Base-by-base conservation (phyloP, 169 alveolate genomes). In the Babesia ovata region DNA sequence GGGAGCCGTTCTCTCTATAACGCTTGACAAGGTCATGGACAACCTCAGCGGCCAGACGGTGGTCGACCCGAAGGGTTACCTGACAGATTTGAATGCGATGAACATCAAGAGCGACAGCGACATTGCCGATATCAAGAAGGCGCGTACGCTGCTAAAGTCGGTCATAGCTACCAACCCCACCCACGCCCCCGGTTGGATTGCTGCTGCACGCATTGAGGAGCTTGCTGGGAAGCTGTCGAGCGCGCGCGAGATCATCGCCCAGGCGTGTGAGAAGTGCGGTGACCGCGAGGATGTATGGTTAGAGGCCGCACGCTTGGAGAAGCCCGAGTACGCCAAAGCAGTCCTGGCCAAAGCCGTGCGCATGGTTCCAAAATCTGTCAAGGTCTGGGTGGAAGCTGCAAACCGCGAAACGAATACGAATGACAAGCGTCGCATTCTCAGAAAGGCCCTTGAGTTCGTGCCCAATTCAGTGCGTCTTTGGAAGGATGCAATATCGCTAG, bases 151-250 rank as follows among this genome's bases (percentile, higher is more conserved):
- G 59, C 84, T 97, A 54, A 93, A 91, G 75, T 88, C 95, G 12
- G 95, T 95, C 26, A 96, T 96, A 24, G 79, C 92, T 45, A 94
- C 98, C 36, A 96, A 98, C 81, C 99, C 99, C 8, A 94, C 95
- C 49, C 98, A 94, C 88, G 96, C 99, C 4, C 95, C 96, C 26
- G 99, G 99, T 26, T 98, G 99, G 99, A 96, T 98, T 29, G 99
- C 99, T 28, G 99, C 99, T 22, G 99, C 99, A 24, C 92, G 99
- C 46, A 84, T 98, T 70, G 99, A 98, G 83, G 99, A 97, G 74
- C 84, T 95, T 49, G 98, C 98, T 24, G 81, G 81, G 48, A 95
- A 96, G 72, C 66, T 96, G 75, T 86, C 96, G 49, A 94, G 94
- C 33, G 99, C 99, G 29, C 93, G 98, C 57, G 98, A 97, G 84